Base-by-base conservation (phyloP, 2,329 filamentous ascomycete species). In the Thielaviopsis punctulata region DNA sequence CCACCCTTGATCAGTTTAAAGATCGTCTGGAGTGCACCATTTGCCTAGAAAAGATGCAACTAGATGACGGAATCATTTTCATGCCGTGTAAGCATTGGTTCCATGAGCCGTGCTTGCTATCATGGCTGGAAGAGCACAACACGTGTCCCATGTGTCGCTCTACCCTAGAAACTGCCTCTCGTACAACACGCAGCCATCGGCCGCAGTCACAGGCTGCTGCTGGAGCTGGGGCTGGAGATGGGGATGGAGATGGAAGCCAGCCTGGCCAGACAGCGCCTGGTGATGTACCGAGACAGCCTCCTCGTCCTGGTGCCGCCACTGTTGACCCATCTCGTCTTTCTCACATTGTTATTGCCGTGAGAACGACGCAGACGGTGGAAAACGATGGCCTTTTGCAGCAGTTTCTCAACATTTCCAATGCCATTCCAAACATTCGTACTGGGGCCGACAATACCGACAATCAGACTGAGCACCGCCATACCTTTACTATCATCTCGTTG, bases 21-120 rank as follows among this genome's bases (percentile, higher is more conserved):
- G 44, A 25, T n/a, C 76, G 79, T 51, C 76, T 75, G 6, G 89
- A 95, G 62, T 98, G 92, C 64, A 89, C 86, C 33, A 95, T 98
- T 54, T 98, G 92, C 66, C 94, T 96, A 70, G 88, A 95, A 52
- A 77, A 85, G 24, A 82, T 93, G 56, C 73, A 77, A 23, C 62
- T 84, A 33, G 84, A 80, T 10, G 80, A 85, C 25, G 79, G 85
- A 62, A 86, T 90, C 4, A 77, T 84, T 0, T 75, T 82, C 45
- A 67, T 98, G 49, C 88, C 88, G 0, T 98, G 92, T 67, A 83
- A 79, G 55, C 92, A 98, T 62, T 95, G 87, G 86, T 96, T 95
- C 64, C 90, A 95, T 61, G 81, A 82, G 54, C 71, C 77, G 23
- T 96, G 90, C 60, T 84, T 92, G 30, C 74, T 79, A 22, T 72